These are phyloP conservation scores for Trichoderma polysporum DNA, from an alignment of 2,329 filamentous ascomycete genomes.

Conservation along the genomic window DNA sequence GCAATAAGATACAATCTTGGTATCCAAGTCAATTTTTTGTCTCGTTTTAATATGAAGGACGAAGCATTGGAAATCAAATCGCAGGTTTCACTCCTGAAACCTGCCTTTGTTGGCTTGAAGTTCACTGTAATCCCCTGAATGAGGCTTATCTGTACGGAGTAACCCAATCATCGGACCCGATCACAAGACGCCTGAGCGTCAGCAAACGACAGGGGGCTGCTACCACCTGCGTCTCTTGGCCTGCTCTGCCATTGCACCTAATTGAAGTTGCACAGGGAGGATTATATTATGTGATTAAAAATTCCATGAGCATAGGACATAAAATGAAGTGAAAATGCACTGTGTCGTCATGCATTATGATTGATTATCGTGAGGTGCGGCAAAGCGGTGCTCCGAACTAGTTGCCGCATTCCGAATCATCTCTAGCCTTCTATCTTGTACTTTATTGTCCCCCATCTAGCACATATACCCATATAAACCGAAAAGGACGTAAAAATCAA, in stretches of 20 bases:
- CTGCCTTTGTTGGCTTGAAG: background rate
- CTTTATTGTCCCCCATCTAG: background rate
- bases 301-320: background rate
- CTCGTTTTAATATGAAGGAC: background rate
- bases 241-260: background rate
- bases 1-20: background rate
- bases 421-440: slow-evolving; percentile 15
- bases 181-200: slow-evolving; percentile 17
- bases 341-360: slow-evolving; percentile 11
- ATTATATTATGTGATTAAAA: background rate
- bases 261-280: background rate
- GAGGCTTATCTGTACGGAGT: slow-evolving; percentile 7
- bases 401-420: background rate
- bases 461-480: background rate
- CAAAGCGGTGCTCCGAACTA: background rate
- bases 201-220: background rate
- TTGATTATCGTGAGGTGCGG: slow-evolving; percentile 6
- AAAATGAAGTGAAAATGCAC: background rate
- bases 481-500: background rate
- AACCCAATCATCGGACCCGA: slow-evolving; percentile 13
- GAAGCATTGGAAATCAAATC: background rate
- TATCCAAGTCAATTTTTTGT: background rate
- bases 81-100: background rate
- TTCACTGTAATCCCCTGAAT: background rate
- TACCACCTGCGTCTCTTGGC: background rate